A percentile compares a stretch with the other conserved stretches of the same genome.
Evolutionary conservation across 2,329 filamentous ascomycete genomes (phyloP).

Genomic region (Scedosporium boydii): DNA sequence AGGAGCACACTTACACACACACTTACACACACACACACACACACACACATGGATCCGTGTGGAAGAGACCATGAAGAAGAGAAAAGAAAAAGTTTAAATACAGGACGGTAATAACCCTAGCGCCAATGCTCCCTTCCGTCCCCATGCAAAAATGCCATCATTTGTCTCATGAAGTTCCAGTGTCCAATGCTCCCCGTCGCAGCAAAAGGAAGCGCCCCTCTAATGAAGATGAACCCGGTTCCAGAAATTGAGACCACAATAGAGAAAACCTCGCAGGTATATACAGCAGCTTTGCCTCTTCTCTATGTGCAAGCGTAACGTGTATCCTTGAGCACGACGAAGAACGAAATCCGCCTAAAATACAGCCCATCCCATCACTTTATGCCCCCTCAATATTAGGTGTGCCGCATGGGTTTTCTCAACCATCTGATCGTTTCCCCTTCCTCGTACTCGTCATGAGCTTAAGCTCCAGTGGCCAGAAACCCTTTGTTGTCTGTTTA

Average conservation of each 20-base stretch:
- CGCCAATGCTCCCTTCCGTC: background rate
- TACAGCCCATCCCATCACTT: too few species aligned
- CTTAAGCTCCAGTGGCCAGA: conserved; percentile 53
- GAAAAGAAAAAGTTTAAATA: background rate
- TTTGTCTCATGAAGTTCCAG: background rate
- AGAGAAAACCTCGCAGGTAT: background rate
- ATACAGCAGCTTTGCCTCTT: background rate
- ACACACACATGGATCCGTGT: too few species aligned
- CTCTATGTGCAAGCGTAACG: background rate
- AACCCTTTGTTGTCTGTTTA: conserved; percentile 38
- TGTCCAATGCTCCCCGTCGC: background rate
- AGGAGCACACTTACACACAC: too few species aligned
- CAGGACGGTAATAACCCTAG: background rate
- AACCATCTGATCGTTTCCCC: conserved; percentile 3
- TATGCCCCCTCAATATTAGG: too few species aligned
- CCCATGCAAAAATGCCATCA: background rate
- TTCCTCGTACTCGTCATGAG: conserved; percentile 46
- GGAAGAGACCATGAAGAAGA: background rate
- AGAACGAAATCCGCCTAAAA: background rate
- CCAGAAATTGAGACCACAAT: background rate
- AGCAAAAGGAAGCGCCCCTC: background rate
- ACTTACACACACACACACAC: too few species aligned
- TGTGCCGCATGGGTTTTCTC: background rate
- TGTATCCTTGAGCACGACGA: background rate
- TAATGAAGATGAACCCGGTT: background rate